Base-by-base conservation (phyloP, 1,284 basidiomycete species). In the Meripilus lineatus region DNA sequence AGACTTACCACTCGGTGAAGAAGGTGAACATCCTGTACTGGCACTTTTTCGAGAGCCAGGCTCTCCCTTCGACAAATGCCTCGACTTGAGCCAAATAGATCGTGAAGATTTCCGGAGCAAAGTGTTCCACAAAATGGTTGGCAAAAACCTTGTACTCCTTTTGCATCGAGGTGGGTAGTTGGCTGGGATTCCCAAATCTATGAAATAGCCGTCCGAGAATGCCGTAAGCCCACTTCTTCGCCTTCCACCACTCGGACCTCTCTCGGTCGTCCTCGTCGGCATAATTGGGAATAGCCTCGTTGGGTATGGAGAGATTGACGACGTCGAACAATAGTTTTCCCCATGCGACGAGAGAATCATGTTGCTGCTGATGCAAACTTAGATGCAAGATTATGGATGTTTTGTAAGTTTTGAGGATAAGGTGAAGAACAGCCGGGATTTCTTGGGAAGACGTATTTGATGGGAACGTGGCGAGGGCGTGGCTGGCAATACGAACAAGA, bases 191-290 rank as follows among this genome's bases (percentile, higher is more conserved):
- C 4, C 90, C 90, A 55, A 81, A 93, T 49, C 84, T 71, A 56
- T 85, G 84, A 71, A 90, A 90, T 18, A 90, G 67, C 22, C 83
- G 69, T 15, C 84, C 84, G 7, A 92, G 69, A 33, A 79, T 79
- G 25, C 74, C 78, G 59, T 84, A 91, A 1, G 90, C 85, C 89
- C 90, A 92, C 59, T 93, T 93, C 67, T 93, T 93, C 4, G 84
- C 77, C 57, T 84, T 86, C 83, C 87, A 89, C 90, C 90, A 93
- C 52, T 89, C 84, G 44, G 71, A 79, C 40, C 71, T 70, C 63
- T 93, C 88, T 32, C 84, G 70, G 24, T 87, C 84, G 4, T 89
- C 85, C 49, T 79, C 73, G 47, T 87, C 78, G 23, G 21, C 36
- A n/a, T n/a, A n/a, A 5, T 76, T 75, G 1, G 87, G 84, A 0